Percentiles rank a stretch among this genome's conserved stretches.
Evolutionary conservation across 306 rosid genomes (phyloP).

Genomic region (Benincasa hispida): DNA sequence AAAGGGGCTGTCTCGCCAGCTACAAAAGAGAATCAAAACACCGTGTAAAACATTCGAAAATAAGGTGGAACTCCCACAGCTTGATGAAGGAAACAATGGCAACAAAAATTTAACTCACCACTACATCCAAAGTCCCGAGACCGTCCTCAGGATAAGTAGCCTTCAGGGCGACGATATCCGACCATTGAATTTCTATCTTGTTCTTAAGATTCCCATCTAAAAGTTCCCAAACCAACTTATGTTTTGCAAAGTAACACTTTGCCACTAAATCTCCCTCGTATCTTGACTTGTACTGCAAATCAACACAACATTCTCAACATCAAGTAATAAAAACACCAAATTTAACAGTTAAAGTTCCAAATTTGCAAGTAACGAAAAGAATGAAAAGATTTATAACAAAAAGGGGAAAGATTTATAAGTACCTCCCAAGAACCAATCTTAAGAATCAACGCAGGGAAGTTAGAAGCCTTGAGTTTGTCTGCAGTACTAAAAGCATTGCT

Average conservation of each 20-base stretch:
- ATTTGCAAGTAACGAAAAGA: neutral
- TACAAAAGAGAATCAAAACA: constrained; percentile 16
- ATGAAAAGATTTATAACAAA: too few relatives aligned
- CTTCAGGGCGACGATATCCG: constrained; percentile 58
- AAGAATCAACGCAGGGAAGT: constrained; percentile 65
- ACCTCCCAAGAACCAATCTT: constrained; percentile 90
- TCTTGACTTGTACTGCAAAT: constrained; percentile 56
- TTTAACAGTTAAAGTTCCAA: neutral
- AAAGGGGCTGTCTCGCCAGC: constrained; percentile 81
- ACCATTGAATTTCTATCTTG: constrained; percentile 85
- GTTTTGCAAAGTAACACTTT: constrained; percentile 81
- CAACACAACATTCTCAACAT: neutral
- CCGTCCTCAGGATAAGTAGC: constrained; percentile 56
- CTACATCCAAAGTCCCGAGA: constrained; percentile 45
- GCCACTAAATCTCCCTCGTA: constrained; percentile 85
- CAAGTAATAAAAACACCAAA: neutral
- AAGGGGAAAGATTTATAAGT: constrained; percentile 1
- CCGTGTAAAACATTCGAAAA: neutral
- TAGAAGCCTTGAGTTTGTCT: constrained; percentile 85
- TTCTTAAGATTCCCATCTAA: constrained; percentile 80
- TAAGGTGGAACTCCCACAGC: neutral
- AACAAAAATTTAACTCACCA: constrained; percentile 31
- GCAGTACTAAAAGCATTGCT: constrained; percentile 20
- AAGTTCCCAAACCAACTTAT: constrained; percentile 89
- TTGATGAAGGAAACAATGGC: neutral